phyloP scores from a whole-genome alignment of 2,329 filamentous ascomycete species.

The Microcyclospora pomicola region DNA sequence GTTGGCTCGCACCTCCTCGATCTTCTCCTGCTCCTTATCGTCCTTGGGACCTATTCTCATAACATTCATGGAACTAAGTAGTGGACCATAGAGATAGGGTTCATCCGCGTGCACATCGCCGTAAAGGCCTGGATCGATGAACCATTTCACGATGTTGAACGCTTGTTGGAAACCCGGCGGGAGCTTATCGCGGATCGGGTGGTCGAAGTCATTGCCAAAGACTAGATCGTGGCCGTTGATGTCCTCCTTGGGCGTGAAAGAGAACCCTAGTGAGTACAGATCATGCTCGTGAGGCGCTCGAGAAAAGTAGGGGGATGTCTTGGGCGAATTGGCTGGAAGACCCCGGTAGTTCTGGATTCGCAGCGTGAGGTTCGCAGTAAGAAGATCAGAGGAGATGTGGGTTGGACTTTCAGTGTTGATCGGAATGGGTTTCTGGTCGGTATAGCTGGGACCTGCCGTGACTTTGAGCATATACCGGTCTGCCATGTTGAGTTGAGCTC shows the following conservation, averaged over 20 bases:
- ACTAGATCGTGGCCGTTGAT: conserved; percentile 62
- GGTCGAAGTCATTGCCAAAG: conserved; percentile 92
- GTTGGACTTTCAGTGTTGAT: conserved; percentile 58
- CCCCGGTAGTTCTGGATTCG: conserved; percentile 55
- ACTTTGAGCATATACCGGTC: conserved; percentile 69
- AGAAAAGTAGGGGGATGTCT: conserved; percentile 64
- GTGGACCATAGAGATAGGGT: conserved; percentile 75
- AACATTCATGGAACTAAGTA: conserved; percentile 66
- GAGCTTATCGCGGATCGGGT: conserved; percentile 71
- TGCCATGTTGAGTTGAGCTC: conserved; percentile 29
- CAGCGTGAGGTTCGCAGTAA: conserved; percentile 57
- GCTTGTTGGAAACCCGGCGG: conserved; percentile 78
- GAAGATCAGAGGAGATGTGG: conserved; percentile 47
- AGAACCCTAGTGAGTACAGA: conserved; percentile 73
- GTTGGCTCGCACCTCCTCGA: conserved; percentile 31
- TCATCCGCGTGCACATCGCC: conserved; percentile 78
- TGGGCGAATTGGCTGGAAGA: conserved; percentile 49
- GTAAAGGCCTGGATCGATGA: conserved; percentile 79
- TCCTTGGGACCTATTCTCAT: conserved; percentile 49
- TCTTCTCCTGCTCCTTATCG: conserved; percentile 19
- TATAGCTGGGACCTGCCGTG: conserved; percentile 65
- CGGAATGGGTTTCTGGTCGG: conserved; percentile 57
- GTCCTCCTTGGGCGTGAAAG: conserved; percentile 55
- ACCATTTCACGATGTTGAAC: conserved; percentile 75
- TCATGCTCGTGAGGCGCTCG: conserved; percentile 56